Conservation (phyloP, 2,329 filamentous ascomycete genomes). For the Hirsutella rhossiliensis region DNA sequence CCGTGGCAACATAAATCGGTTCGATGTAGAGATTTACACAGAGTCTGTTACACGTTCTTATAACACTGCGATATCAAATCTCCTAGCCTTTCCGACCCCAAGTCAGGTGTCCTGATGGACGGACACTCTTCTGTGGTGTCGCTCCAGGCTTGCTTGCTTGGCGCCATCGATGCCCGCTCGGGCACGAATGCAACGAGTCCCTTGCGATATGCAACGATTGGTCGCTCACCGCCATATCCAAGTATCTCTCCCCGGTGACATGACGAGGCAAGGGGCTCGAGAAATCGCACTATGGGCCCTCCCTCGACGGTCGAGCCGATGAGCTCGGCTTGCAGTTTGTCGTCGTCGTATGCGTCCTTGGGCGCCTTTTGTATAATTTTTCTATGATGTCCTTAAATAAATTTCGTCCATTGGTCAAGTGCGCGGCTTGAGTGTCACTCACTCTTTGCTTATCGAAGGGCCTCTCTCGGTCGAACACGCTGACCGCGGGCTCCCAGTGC, state of each 20-base stretch:
- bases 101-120: too few species aligned
- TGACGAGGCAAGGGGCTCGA: slow-evolving; percentile 15
- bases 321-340: slow-evolving; percentile 21
- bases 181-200: slow-evolving; percentile 20
- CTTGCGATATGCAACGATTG: slow-evolving; percentile 26
- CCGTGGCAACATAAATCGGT: too few species aligned
- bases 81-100: too few species aligned
- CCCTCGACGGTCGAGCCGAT: slow-evolving; percentile 33
- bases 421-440: slow-evolving; percentile 8
- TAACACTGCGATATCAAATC: too few species aligned
- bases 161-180: slow-evolving; percentile 2
- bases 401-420: background rate
- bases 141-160: background rate
- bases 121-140: background rate
- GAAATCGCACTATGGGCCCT: slow-evolving; percentile 32
- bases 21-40: too few species aligned
- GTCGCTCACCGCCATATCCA: slow-evolving; percentile 21
- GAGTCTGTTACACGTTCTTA: too few species aligned
- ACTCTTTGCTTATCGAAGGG: slow-evolving; percentile 32
- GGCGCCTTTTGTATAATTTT: slow-evolving; percentile 23
- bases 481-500: slow-evolving; percentile 19
- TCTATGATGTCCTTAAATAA: slow-evolving; percentile 11
- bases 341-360: slow-evolving; percentile 18
- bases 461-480: slow-evolving; percentile 11
- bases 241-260: slow-evolving; percentile 22